A percentile compares a stretch with the other conserved stretches of the same genome.
These are phyloP conservation scores for Colletotrichum eleusines DNA, from an alignment of 2,329 filamentous ascomycete genomes.

Conservation along the genomic window DNA sequence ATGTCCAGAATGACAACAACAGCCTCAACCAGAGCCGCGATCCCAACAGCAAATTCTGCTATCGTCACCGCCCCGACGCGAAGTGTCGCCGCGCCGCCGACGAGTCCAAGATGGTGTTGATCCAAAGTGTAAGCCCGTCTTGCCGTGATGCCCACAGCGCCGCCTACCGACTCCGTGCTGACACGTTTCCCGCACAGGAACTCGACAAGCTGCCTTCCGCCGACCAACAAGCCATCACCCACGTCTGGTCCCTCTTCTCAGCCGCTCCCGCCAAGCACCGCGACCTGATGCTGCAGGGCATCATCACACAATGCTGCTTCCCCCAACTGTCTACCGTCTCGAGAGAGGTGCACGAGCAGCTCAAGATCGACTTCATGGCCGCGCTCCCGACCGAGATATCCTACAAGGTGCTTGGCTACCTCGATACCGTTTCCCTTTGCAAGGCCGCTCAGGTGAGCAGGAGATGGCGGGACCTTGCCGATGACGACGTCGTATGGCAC, in stretches of 20 bases:
- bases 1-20: constrained; percentile 57
- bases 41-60: constrained; percentile 92
- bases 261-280: constrained; percentile 94
- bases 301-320: constrained; percentile 97
- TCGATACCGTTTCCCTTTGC: constrained; percentile 94
- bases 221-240: constrained; percentile 95
- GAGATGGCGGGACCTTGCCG: constrained; percentile 89
- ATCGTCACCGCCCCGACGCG: constrained; percentile 91
- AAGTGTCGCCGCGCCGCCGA: constrained; percentile 94
- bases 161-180: constrained; percentile 43
- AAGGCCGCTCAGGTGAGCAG: constrained; percentile 95
- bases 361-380: constrained; percentile 96
- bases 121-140: constrained; percentile 78
- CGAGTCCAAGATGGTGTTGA: constrained; percentile 94
- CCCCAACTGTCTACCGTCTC: constrained; percentile 95
- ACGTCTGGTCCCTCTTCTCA: constrained; percentile 98
- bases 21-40: constrained; percentile 50
- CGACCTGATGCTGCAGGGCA: constrained; percentile 95
- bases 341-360: constrained; percentile 89
- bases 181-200: constrained; percentile 65
- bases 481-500: constrained; percentile 97
- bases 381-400: constrained; percentile 91
- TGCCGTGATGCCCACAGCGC: constrained; percentile 1
- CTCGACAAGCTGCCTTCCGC: constrained; percentile 83
- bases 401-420: constrained; percentile 91